Percentiles rank a stretch among this genome's conserved stretches.
Conservation (phyloP, 2,329 filamentous ascomycete species). For the Fusarium torreyae region DNA sequence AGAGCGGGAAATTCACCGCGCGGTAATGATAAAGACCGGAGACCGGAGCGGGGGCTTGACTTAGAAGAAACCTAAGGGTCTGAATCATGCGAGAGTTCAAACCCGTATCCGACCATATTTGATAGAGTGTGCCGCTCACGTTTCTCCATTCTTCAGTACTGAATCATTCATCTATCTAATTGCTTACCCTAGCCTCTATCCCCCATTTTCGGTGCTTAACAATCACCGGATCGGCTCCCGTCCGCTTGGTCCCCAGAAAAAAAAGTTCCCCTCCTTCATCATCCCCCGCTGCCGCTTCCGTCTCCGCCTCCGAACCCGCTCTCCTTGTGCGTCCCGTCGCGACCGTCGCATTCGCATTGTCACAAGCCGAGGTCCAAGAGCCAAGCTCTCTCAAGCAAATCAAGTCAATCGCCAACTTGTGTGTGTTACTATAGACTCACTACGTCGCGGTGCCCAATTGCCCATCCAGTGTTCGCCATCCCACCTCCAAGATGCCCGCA, state of each 20-base stretch:
- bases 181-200: background rate
- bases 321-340: constrained; percentile 40
- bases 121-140: background rate
- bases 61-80: constrained; percentile 19
- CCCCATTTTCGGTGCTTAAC: constrained; percentile 2
- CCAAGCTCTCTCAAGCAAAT: constrained; percentile 7
- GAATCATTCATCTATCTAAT: constrained; percentile 1
- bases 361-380: constrained; percentile 42
- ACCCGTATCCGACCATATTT: constrained; percentile 11
- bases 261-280: constrained; percentile 35
- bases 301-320: constrained; percentile 44
- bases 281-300: constrained; percentile 36
- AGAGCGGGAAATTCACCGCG: constrained; percentile 49
- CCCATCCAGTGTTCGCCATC: constrained; percentile 9
- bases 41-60: constrained; percentile 31
- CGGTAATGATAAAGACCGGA: constrained; percentile 45
- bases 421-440: background rate
- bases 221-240: constrained; percentile 28
- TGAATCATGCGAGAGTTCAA: constrained; percentile 45
- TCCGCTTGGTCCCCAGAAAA: constrained; percentile 20
- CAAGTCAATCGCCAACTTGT: constrained; percentile 12
- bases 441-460: constrained; percentile 8
- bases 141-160: constrained; percentile 1
- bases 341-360: constrained; percentile 35
- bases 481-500: constrained; percentile 62